A percentile compares a stretch with the other conserved stretches of the same genome.
phyloP scores from a whole-genome alignment of 2,329 filamentous ascomycete species.

The Alternaria postmessia region DNA sequence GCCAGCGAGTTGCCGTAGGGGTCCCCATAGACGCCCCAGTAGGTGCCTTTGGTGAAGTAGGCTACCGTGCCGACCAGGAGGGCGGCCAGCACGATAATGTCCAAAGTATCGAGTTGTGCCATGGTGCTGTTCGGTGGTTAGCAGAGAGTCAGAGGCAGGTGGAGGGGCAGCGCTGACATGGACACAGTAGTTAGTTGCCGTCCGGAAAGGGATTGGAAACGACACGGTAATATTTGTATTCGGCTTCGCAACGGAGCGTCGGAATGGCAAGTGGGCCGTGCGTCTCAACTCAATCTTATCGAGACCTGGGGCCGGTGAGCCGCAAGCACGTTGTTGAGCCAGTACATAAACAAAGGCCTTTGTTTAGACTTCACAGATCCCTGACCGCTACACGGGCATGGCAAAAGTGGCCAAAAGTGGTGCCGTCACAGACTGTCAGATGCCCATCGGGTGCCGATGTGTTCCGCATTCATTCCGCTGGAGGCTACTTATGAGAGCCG shows the following conservation, averaged over 20 bases:
- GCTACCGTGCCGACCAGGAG: conserved; percentile 88
- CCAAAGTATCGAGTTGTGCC: conserved; percentile 95
- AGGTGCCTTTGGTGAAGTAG: conserved; percentile 97
- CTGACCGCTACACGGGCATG: not conserved
- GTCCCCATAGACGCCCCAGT: conserved; percentile 89
- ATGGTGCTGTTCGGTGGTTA: conserved; percentile 61
- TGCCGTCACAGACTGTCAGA: conserved; percentile 35
- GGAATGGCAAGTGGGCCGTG: conserved; percentile 9
- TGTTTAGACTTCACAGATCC: conserved; percentile 1
- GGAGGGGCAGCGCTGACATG: conserved; percentile 27
- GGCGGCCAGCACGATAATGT: conserved; percentile 86
- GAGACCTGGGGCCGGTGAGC: not conserved
- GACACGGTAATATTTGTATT: conserved; percentile 37
- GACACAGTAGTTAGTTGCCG: conserved; percentile 31
- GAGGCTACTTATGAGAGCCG: not conserved
- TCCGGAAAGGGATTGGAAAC: conserved; percentile 37
- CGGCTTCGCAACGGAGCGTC: conserved; percentile 17
- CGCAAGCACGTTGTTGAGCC: not conserved
- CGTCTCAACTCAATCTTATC: conserved; percentile 6
- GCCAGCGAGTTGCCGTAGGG: conserved; percentile 82
- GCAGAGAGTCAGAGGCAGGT: conserved; percentile 16
- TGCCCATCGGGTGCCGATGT: conserved; percentile 13
- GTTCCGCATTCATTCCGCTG: conserved; percentile 17
- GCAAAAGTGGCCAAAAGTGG: conserved; percentile 26
- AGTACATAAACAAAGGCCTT: not conserved